Percentiles rank a stretch among this genome's conserved stretches.
These are phyloP conservation scores for Trametes maxima DNA, from an alignment of 768 basidiomycete species.

Conservation along the genomic window DNA sequence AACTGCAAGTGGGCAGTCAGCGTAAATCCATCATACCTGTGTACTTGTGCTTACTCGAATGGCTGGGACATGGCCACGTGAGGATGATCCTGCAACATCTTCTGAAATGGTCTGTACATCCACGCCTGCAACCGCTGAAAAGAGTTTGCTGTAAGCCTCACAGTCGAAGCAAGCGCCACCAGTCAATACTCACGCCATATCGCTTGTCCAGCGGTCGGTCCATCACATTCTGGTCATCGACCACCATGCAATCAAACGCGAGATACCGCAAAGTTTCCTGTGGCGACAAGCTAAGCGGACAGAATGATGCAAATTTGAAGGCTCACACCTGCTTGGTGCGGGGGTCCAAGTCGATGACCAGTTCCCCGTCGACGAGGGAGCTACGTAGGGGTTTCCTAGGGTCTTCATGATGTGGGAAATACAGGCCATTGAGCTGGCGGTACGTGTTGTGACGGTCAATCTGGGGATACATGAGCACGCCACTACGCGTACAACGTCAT, in stretches of 20 bases:
- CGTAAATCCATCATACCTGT: not conserved
- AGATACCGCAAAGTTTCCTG: conserved; percentile 84
- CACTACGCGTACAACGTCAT: not conserved
- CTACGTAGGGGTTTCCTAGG: conserved; percentile 67
- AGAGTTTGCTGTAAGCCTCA: not conserved
- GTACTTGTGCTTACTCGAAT: conserved; percentile 68
- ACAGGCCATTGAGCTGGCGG: conserved; percentile 71
- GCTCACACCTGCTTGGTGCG: conserved; percentile 62
- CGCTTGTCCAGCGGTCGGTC: conserved; percentile 77
- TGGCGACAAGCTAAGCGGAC: conserved; percentile 9
- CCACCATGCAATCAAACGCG: conserved; percentile 91
- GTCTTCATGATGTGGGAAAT: conserved; percentile 88
- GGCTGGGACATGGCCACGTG: conserved; percentile 65
- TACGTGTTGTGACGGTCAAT: conserved; percentile 95
- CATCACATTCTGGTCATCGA: conserved; percentile 88
- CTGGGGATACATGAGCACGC: conserved; percentile 43
- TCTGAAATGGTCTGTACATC: conserved; percentile 80
- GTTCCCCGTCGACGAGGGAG: conserved; percentile 90
- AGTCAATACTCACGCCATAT: conserved; percentile 72
- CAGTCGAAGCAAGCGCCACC: not conserved
- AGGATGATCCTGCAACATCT: conserved; percentile 70
- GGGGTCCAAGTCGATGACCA: conserved; percentile 89
- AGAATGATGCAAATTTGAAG: not conserved
- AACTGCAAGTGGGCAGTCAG: conserved; percentile 45
- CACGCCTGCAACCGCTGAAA: conserved; percentile 74